Conservation (phyloP, 108 stramenopile genomes). For the Cyclotella cryptica region DNA sequence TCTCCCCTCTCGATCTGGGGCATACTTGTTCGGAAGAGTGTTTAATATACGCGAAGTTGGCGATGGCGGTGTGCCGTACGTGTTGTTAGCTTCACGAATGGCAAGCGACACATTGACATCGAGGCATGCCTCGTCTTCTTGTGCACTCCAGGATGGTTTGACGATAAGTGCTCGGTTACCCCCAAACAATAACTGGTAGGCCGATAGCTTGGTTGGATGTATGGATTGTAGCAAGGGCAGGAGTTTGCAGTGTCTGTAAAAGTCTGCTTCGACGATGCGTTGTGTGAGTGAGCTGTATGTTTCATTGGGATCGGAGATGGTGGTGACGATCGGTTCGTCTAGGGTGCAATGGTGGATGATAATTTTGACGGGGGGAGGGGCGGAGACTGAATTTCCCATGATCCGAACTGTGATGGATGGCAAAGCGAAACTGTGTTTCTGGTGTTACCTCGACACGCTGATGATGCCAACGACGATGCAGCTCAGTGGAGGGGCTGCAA, state of each 20-base stretch:
- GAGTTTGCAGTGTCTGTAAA: neutral
- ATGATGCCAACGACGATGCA: too few species aligned
- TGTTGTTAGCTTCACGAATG: neutral
- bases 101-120: neutral
- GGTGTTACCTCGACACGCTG: too few species aligned
- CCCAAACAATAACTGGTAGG: conserved; percentile 10
- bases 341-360: neutral
- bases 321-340: neutral
- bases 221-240: neutral
- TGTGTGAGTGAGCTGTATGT: neutral
- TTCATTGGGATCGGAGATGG: conserved; percentile 6
- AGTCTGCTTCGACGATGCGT: neutral
- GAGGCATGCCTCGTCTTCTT: neutral
- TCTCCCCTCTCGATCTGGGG: neutral
- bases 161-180: neutral
- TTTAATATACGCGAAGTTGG: neutral
- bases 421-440: too few species aligned
- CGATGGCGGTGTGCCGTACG: too few species aligned
- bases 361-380: neutral
- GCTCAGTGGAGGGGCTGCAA: too few species aligned
- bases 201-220: neutral
- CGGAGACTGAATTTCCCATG: neutral
- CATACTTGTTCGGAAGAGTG: neutral
- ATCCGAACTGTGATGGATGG: neutral
- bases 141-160: neutral